These are phyloP conservation scores for Puccinia triticina DNA, from an alignment of 1,284 basidiomycete species.

Conservation along the genomic window DNA sequence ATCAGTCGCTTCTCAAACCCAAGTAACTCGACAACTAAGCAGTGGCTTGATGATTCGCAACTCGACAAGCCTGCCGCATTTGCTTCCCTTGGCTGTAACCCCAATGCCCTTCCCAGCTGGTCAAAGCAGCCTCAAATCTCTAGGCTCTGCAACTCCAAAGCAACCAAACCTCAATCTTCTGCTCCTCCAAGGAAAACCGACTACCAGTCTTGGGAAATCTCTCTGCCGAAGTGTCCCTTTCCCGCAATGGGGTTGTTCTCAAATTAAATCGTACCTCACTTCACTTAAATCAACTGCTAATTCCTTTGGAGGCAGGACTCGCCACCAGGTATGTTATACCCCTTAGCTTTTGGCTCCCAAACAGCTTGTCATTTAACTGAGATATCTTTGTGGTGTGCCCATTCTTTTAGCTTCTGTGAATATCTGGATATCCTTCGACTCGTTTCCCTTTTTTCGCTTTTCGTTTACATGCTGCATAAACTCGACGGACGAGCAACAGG, in stretches of 20 bases:
- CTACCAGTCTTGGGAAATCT: slow-evolving; percentile 47
- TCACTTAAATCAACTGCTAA: neutral
- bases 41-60: neutral
- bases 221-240: slow-evolving; percentile 41
- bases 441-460: neutral
- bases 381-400: neutral
- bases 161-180: neutral
- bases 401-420: neutral
- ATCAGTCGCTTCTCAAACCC: slow-evolving; percentile 30
- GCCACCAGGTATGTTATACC: neutral
- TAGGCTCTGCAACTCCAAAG: neutral
- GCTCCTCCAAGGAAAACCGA: slow-evolving; percentile 8
- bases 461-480: too few relatives aligned
- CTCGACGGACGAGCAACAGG: neutral
- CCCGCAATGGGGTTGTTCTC: slow-evolving; percentile 2
- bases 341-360: neutral
- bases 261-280: neutral
- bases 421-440: neutral
- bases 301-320: neutral
- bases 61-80: neutral
- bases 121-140: slow-evolving; percentile 35
- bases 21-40: neutral
- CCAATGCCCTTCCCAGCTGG: slow-evolving; percentile 2
- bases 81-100: neutral
- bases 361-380: neutral